Evolutionary conservation across 2,329 filamentous ascomycete genomes (phyloP).

Genomic region (Endocalyx cinctus): DNA sequence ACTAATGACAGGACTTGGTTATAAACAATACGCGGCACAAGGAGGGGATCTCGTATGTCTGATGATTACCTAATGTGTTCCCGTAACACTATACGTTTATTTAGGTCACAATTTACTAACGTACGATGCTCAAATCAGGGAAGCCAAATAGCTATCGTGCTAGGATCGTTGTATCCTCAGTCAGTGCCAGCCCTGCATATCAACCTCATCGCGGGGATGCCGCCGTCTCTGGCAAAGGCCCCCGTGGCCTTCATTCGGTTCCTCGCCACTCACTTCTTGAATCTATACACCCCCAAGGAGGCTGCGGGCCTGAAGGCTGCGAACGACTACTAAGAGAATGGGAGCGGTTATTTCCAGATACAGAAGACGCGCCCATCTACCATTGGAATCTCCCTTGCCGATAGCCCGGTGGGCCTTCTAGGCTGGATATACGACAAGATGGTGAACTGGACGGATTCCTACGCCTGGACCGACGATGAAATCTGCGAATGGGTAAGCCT

Average conservation of each 20-base stretch:
- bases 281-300: conserved; percentile 46
- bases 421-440: conserved; percentile 81
- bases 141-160: neutral
- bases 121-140: neutral
- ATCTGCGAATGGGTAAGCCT: conserved; percentile 70
- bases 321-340: conserved; percentile 50
- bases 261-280: conserved; percentile 38
- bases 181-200: neutral
- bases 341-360: conserved; percentile 50
- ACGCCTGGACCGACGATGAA: conserved; percentile 72
- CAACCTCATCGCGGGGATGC: neutral
- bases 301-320: conserved; percentile 45
- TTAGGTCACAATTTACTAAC: neutral
- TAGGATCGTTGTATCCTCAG: neutral
- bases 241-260: conserved; percentile 16
- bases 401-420: conserved; percentile 65
- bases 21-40: conserved; percentile 51
- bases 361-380: conserved; percentile 69
- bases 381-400: conserved; percentile 61
- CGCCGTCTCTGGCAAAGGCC: neutral
- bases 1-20: conserved; percentile 57
- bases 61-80: conserved; percentile 55
- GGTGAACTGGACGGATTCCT: conserved; percentile 68
- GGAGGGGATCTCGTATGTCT: conserved; percentile 67
- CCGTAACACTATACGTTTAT: conserved; percentile 59